Evolutionary conservation across 1,284 basidiomycete genomes (phyloP).

Genomic region (Psilocybe mexicana): DNA sequence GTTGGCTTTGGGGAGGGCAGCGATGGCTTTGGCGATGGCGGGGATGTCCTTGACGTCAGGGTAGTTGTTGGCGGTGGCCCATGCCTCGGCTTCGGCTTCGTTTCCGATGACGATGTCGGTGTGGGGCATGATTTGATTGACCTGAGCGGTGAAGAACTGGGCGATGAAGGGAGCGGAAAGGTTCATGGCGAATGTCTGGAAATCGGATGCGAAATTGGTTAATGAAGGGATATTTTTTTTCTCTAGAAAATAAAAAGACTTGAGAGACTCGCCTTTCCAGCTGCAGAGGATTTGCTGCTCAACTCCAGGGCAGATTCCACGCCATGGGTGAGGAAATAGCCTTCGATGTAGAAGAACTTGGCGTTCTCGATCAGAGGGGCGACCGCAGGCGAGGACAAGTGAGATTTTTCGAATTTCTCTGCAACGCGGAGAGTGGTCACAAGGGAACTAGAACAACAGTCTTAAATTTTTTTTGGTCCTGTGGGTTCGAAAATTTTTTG

Average conservation of each 20-base stretch:
- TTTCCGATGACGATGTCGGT: slow-evolving; percentile 91
- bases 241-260: background rate
- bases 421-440: slow-evolving; percentile 91
- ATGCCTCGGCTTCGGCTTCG: slow-evolving; percentile 92
- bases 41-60: slow-evolving; percentile 63
- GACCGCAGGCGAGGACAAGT: slow-evolving; percentile 79
- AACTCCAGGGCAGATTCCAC: slow-evolving; percentile 74
- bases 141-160: slow-evolving; percentile 88
- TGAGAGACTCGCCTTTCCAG: slow-evolving; percentile 72
- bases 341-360: slow-evolving; percentile 92
- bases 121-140: slow-evolving; percentile 80
- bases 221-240: no score
- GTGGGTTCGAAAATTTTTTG: background rate
- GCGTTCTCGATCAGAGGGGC: slow-evolving; percentile 80
- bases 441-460: slow-evolving; percentile 61
- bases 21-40: slow-evolving; percentile 74
- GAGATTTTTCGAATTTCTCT: slow-evolving; percentile 83
- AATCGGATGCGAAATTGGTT: no score
- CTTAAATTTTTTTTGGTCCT: background rate
- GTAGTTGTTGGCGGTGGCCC: slow-evolving; percentile 68
- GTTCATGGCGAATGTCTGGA: slow-evolving; percentile 88
- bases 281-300: slow-evolving; percentile 78
- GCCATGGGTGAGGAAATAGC: slow-evolving; percentile 98
- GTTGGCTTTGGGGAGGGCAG: slow-evolving; percentile 70
- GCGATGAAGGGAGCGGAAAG: slow-evolving; percentile 97